Base-by-base conservation (phyloP, 805 yeast species). In the Priceomyces melissophilus region DNA sequence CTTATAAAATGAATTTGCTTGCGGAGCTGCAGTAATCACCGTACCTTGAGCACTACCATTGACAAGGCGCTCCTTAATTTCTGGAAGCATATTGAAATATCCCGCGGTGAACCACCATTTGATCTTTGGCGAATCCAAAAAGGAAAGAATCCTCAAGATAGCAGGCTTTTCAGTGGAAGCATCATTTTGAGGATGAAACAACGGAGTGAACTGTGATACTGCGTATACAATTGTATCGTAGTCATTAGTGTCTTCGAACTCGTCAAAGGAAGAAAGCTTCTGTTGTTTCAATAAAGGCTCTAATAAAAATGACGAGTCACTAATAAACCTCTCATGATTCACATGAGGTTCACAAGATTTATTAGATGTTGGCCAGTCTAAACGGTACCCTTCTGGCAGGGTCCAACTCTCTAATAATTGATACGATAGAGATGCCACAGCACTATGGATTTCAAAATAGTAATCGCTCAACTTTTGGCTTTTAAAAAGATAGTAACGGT, bases 31-130 rank as follows among this genome's bases (percentile, higher is more conserved):
- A 0, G 96, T 88, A 27, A 93, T 84, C 2, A 93, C 84, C 0
- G 71, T 66, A 2, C 95, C 95, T 6, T 54, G 42, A 1, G 90
- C 82, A 10, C 66, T 69, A 1, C 87, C 75, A 28, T 70, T 63
- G 27, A 87, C 57, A 23, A 93, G 67, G 20, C 73, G 68, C 11
- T 66, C 63, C 54, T 79, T 81, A 39, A 87, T 82, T 30, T 81
- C 80, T 0, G 95, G 87, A 30, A 83, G 77, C 79, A 93, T 83
- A 60, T 93, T 93, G 70, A 93, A 93, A 60, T 93, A 93, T 2
- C 99, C 99, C 0, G 98, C 96, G 0, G 99, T 93, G 53, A 93
- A 82, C 48, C 86, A 76, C 95, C 96, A 91, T 39, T 71, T 73
- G 20, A 82, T 73, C 10, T 64, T 54, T 17, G 79, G 72, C 31